Evolutionary conservation across 1,139 yeast genomes (phyloP), one percentile per base, ranked within the genome.

Genomic region (Yamadazyma friedrichii): DNA sequence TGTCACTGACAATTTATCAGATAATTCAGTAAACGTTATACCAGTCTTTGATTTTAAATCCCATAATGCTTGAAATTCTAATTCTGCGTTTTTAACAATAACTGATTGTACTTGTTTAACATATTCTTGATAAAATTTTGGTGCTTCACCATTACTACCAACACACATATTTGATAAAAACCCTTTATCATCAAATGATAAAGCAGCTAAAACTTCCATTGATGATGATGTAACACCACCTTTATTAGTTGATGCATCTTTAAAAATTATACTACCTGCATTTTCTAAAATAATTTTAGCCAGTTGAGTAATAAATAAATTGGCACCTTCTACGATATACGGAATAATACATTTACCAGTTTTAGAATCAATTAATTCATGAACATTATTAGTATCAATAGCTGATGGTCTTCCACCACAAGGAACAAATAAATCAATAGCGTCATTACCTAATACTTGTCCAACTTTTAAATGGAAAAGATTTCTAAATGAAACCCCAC

Each of bases 381-480:
- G 70, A 45, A 91, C 95, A 56, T 87, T 93, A 62, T 83, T 84
- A 49, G 93, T 82, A 63, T 91, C 95, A 64, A 93, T 84, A 13
- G 98, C 95, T 53, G 87, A 93, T 47, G 98, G 98, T 67, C 98
- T 86, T 54, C 98, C 98, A 65, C 98, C 98, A 67, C 98, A 93
- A 44, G 98, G 98, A 36, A 91, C 98, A 67, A 93, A 89, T 56
- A 85, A 70, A 56, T 84, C 88, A 52, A 91, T 74, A 28, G 81
- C 82, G 39, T 80, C 73, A 15, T 55, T 48, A 42, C 85, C 84
- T 53, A 78, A 82, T 48, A 77, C 74, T 50, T 83, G 81, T 52
- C 82, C 78, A 47, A 84, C 68, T 53, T 81, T 78, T 55, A 88
- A 73, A 62, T 93, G 98, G 82, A 87, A 91, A 35, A 82, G 76